Conservation (phyloP, 164 flowering plant genomes). For the Chloranthus sessilifolius region DNA sequence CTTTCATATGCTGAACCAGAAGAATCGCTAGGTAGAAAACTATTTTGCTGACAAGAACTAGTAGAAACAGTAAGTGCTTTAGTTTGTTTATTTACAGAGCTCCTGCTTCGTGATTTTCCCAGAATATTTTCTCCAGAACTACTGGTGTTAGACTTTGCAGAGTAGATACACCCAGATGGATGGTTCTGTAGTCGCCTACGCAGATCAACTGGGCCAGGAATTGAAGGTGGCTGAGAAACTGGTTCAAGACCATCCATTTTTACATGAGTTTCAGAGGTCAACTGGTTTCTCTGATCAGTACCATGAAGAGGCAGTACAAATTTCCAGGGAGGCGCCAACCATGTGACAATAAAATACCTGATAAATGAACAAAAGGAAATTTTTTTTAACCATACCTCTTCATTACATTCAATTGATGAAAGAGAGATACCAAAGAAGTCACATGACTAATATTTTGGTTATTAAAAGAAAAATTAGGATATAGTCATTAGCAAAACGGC, state of each 20-base stretch:
- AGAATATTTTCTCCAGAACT: constrained; percentile 20
- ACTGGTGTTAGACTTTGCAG: constrained; percentile 20
- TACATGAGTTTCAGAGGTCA: constrained; percentile 16
- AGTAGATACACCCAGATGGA: constrained; percentile 14
- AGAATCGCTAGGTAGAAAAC: constrained; percentile 10
- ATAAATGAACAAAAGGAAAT: constrained; percentile 1
- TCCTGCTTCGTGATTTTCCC: constrained; percentile 16
- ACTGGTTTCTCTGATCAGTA: constrained; percentile 12
- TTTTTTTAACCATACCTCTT: background rate
- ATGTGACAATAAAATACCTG: constrained; percentile 31
- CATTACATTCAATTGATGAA: background rate
- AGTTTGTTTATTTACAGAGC: constrained; percentile 11
- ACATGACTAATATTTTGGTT: background rate
- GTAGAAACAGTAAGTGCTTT: constrained; percentile 18
- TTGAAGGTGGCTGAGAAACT: constrained; percentile 16
- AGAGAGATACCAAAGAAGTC: background rate
- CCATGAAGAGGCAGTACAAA: constrained; percentile 19
- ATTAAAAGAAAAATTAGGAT: background rate
- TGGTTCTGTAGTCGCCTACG: constrained; percentile 11
- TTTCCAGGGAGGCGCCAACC: constrained; percentile 16
- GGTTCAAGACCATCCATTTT: constrained; percentile 26
- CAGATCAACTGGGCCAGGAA: constrained; percentile 16
- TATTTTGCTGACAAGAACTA: constrained; percentile 13
- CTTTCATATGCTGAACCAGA: constrained; percentile 16
- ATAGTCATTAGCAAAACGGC: background rate